Percentiles rank a stretch among this genome's conserved stretches.
phyloP scores from a whole-genome alignment of 352 stramenopile genomes.

The Globisporangium carolinianum region DNA sequence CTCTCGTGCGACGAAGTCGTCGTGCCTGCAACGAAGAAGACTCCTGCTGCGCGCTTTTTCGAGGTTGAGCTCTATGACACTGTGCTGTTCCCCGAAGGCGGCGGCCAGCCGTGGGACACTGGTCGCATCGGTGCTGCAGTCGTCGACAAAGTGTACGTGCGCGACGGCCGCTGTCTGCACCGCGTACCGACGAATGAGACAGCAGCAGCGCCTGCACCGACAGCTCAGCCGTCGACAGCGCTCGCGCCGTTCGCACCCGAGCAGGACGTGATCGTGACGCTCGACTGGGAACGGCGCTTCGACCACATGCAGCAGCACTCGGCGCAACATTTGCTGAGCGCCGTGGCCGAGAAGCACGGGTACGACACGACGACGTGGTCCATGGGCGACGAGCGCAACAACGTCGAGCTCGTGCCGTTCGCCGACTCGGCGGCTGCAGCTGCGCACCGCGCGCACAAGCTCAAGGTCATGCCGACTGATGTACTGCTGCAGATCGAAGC shows the following conservation, averaged over 20 bases:
- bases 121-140: conserved; percentile 38
- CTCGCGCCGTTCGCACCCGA: no score
- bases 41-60: conserved; percentile 29
- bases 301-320: conserved; percentile 90
- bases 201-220: no score
- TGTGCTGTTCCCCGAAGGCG: conserved; percentile 84
- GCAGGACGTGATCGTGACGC: no score
- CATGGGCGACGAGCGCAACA: conserved; percentile 56
- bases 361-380: conserved; percentile 81
- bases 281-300: no score
- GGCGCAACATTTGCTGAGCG: conserved; percentile 82
- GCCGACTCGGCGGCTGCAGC: no score
- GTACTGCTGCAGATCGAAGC: no score
- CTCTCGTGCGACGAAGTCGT: conserved; percentile 25
- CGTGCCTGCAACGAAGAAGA: conserved; percentile 23
- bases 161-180: conserved; percentile 28
- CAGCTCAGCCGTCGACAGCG: no score
- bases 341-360: conserved; percentile 67
- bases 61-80: conserved; percentile 62
- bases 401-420: conserved; percentile 49
- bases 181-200: no score
- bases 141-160: conserved; percentile 58
- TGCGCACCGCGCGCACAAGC: conserved; percentile 18
- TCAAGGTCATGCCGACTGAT: no score
- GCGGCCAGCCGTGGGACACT: conserved; percentile 82